Evolutionary conservation across 768 basidiomycete species (phyloP), one percentile per base, ranked within the genome.

Genomic region (Leccinellum albellum): DNA sequence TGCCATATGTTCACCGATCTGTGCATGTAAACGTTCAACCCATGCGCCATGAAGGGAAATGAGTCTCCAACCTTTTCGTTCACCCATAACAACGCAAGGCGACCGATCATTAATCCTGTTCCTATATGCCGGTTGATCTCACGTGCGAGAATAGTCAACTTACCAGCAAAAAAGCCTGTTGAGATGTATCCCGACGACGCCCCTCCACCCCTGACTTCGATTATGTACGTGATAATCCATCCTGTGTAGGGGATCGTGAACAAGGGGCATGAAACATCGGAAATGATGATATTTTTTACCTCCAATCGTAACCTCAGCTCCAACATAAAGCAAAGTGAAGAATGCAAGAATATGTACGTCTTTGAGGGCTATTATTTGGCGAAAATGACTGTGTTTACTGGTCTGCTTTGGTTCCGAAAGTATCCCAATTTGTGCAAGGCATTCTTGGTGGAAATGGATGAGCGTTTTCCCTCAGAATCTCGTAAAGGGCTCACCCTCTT

Each of bases 211-310:
- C 79, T 73, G 15, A 74, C 68, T 20, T 78, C 64, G 50, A 76
- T 74, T 17, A 79, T 73, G 56, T 77, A 87, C 0, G 86, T 85
- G 6, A 86, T 85, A 44, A 86, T 86, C 87, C 87, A 88, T 7
- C 86, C 85, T 82, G 24, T 13, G 7, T 3, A 31, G 4, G 6
- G 32, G 17, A 32, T 32, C 6, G 17, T 50, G 29, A 55, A 45
- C 46, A 42, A 53, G 7, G 7, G 20, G 15, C 13, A n/a, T 28
- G 23, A 20, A 28, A 47, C 31, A 14, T 14, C n/a, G 20, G 13
- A 37, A 17, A 4, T 9, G 31, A 15, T 5, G 3, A 7, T 5
- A n/a, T 15, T 31, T 10, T 53, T 50, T 57, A 78, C 80, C 77
- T 65, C 81, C 81, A 13, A 79, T 66, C 1, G 80, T 79, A 20